Base-by-base conservation (phyloP, 2,329 filamentous ascomycete genomes). In the Hypoxylon sp. region DNA sequence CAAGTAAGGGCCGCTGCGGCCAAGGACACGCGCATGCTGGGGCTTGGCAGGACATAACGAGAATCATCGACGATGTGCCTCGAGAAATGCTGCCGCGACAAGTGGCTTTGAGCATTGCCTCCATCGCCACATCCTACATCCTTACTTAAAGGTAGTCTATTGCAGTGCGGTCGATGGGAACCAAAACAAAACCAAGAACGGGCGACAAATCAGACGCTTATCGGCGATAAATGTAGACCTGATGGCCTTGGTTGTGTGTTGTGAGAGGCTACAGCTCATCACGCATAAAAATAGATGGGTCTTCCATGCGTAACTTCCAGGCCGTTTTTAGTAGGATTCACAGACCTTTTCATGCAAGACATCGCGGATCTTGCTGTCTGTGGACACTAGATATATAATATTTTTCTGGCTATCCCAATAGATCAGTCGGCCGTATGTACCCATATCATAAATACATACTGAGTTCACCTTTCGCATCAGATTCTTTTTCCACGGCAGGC, bases 221-320 rank as follows among this genome's bases (percentile, higher is more conserved):
- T 58, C 44, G 56, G 32, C 56, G 62, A 56, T 44, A 34, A 43
- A 54, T 30, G 49, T 46, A 49, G 55, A 51, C 34, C 19, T 55
- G 54, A 39, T 62, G 13, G 34, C 34, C 13, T 10, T 6, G 34
- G 34, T 39, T 39, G 34, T 39, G n/a, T 55, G 46, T 41, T 41
- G 10, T 52, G 44, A 65, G 54, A 68, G 59, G 57, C 54, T 67
- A 74, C 74, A 77, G 65, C 73, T 77, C 75, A 78, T 76, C 76
- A 69, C 78, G 79, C 78, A 80, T 79, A 69, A 75, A 73, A 62
- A 67, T 65, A 68, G 55, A 53, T 62, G 59, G 64, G 55, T 67
- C 57, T 41, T 56, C 28, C 39, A 62, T 59, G 62, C 46, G 56
- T 55, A 56, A 52, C 51, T 62, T 66, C 52, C 50, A 58, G 46